Conservation (phyloP, 306 rosid genomes). For the Cucumis hystrix region DNA sequence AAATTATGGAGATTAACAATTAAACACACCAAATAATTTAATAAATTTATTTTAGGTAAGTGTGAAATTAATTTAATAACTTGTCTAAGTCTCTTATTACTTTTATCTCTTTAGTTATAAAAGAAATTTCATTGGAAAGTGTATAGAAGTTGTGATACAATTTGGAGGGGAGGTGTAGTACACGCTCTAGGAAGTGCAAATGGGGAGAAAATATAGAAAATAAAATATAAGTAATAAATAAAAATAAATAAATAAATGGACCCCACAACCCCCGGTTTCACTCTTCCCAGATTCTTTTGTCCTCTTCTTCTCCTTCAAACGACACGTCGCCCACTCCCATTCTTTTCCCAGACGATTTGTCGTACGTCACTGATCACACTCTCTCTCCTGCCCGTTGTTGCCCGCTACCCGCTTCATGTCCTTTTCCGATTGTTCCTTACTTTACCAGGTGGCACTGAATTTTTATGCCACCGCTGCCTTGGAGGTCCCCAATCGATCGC, state of each 20-base stretch:
- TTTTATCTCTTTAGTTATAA: no score
- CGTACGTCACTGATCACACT: background rate
- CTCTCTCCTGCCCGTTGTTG: background rate
- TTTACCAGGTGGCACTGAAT: background rate
- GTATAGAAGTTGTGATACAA: no score
- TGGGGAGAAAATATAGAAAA: background rate
- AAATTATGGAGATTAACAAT: no score
- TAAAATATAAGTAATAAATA: no score
- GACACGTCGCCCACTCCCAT: background rate
- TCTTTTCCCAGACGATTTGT: background rate
- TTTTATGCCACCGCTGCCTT: background rate
- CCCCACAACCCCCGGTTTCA: slow-evolving; percentile 34
- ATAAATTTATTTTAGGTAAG: no score
- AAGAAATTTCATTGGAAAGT: no score
- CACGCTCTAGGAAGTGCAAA: slow-evolving; percentile 27
- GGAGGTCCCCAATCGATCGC: background rate
- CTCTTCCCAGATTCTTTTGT: slow-evolving; percentile 36
- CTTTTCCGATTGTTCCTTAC: background rate
- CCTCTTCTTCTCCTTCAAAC: slow-evolving; percentile 18
- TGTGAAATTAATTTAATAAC: no score
- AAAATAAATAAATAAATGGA: background rate
- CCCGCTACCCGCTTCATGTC: background rate
- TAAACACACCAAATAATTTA: no score
- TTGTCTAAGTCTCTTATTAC: no score
- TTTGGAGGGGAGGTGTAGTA: background rate